Evolutionary conservation across 495 filamentous ascomycete species (phyloP), one percentile per base, ranked within the genome.

Genomic region (Xylaria cubensis): DNA sequence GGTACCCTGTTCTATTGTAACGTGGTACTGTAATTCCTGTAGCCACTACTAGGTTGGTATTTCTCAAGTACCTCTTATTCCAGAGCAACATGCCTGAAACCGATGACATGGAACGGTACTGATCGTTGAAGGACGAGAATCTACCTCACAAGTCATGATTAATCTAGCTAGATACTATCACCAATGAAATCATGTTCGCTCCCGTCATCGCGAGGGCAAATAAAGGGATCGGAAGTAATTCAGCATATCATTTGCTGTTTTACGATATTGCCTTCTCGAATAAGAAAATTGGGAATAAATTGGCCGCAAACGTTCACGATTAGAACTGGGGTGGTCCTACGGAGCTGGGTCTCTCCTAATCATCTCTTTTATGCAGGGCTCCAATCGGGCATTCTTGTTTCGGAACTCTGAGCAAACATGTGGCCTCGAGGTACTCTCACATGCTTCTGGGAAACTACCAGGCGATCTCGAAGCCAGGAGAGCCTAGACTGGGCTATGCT

Each of bases 1-100:
- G 26, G 26, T 41, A 72, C 62, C 70, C 34, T 72, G 70, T 42
- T 72, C 44, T 34, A 66, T 64, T 72, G 70, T 72, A 72, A 72
- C 70, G 70, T 72, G 51, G 63, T 67, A 72, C 70, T 29, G 62
- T 51, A 72, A 72, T 53, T 67, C 7, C 36, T 71, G 59, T 64
- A 50, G 36, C 69, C 69, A 64, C 59, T 64, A 13, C 53, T 64
- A 26, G 32, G 48, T 61, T 48, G 12, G 19, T 44, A 36, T 41
- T 51, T 46, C 24, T 55, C 46, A 46, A 24, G 59, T 64, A 17
- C 6, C 59, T 51, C n/a, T 29, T 39, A 48, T 15, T 46, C n/a
- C n/a, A 50, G 19, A 26, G 56, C n/a, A 44, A 24, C 46, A 55
- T 58, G 67, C 13, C 55, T 41, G 39, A 48, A 15, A 4, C 61